Base-by-base conservation (phyloP, 2,329 filamentous ascomycete species). In the Biscogniauxia marginata region DNA sequence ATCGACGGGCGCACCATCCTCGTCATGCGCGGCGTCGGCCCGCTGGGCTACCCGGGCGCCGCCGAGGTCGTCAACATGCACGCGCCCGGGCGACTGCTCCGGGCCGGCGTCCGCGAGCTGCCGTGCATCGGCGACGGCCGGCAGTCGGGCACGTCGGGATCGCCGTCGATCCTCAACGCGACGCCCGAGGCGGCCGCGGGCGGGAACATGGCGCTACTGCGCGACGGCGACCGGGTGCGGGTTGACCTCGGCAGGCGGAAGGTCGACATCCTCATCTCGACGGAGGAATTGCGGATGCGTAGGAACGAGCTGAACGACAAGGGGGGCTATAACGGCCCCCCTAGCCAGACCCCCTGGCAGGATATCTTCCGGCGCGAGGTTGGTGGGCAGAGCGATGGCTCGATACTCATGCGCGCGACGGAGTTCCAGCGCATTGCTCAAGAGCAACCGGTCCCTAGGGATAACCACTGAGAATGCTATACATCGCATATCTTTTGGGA, bases 121-220 rank as follows among this genome's bases (percentile, higher is more conserved):
- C 75, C 77, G 7, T 81, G 78, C 55, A 79, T 84, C 56, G 81
- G 81, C 6, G 80, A 84, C 62, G 81, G 80, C 1, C 70, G 81
- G 48, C 81, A 83, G 63, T 82, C 78, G 7, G 80, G 81, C 25
- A 84, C 81, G 2, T 83, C 80, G 3, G 79, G 77, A 0, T 80
- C 77, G 3, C 81, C 80, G 1, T 81, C 78, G 0, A 83, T 84
- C 50, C 67, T 83, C n/a, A 82, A 83, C 57, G 80, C 79, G 1
- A 80, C 75, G 46, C 80, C 81, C 7, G 81, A 84, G 65, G 80
- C 81, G 11, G 79, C 80, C 1, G 78, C 77, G 8, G 80, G 79
- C 7, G 80, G 81, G 1, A 83, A 83, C 52, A 70, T 83, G 19
- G 79, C 77, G 3, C 71, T 83, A 19, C 65, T 83, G 19, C 67